Evolutionary conservation across 345 rosid species (phyloP), one percentile per base, ranked within the genome.

Genomic region (Toxicodendron radicans): DNA sequence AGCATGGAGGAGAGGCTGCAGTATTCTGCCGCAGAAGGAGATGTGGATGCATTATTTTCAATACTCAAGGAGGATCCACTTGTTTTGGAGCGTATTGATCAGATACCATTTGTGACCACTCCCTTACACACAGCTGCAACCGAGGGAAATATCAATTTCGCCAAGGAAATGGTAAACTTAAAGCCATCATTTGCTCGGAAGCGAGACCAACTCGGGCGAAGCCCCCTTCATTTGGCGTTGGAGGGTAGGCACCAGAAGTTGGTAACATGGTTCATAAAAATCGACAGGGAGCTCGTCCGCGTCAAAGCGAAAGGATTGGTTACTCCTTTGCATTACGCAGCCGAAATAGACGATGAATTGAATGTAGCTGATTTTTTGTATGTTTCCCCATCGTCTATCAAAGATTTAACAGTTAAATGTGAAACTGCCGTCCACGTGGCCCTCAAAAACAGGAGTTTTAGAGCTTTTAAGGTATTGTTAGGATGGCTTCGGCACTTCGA

Each of bases 111-210:
- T 2, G 75, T 16, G 82, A 83, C 38, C n/a, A 81, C 82, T 64
- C 82, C 87, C 21, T 38, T 83, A 11, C 84, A 86, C 23, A 11
- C 73, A 17, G 81, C 89, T 23, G 85, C 83, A 1, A n/a, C 32
- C 0, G 30, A 18, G 0, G 83, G 83, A 3, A 63, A 75, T 32
- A 62, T 77, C 43, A 78, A 59, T 52, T 76, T 83, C 0, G 77
- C 83, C 20, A 64, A 78, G 75, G 79, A 78, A 4, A 2, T 83
- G 2, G 71, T 65, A 21, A 78, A 24, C 7, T 68, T 83, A 1
- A 78, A 80, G 38, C 80, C 84, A 0, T 80, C 65, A 2, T 75
- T 81, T 32, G 66, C 75, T 16, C 5, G 62, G 33, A 83, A 81
- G 70, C 79, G 78, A 9, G 71, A 83, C 61, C 3, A 2, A 0